Base-by-base conservation (phyloP, 2,329 filamentous ascomycete species). In the Penicillium digitatum region DNA sequence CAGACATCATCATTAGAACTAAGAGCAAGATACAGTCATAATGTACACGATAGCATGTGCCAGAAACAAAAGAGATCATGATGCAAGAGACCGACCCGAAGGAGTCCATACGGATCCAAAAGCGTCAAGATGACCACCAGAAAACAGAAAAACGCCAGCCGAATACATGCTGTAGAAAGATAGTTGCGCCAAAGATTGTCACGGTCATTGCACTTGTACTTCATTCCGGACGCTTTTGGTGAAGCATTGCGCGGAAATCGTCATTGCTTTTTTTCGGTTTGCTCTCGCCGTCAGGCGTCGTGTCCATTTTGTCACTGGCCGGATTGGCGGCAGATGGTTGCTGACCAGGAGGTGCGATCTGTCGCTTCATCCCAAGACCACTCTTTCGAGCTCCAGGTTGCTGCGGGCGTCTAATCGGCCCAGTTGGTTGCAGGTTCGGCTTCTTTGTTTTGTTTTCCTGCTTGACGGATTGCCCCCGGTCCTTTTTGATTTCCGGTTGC, bases 191-290 rank as follows among this genome's bases (percentile, higher is more conserved):
- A 58, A 54, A 48, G 48, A 51, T 37, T 47, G 32, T 58, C 53
- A 54, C 59, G 40, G 53, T 60, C 57, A 48, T 60, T 62, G 61
- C 65, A 60, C 56, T 58, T 32, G 32, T 43, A 48, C 48, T 62
- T 69, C 57, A 68, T 55, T 65, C 64, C 61, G 56, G 56, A 47
- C 61, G 68, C 62, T 60, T 74, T 56, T 73, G 74, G 59, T 79
- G 69, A 45, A 84, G 73, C 78, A 83, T 78, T 31, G 75, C 75
- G 52, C 80, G 77, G 67, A 85, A 85, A 64, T 84, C 81, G 48
- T 76, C 77, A 64, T 85, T 84, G 63, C 79, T 83, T 72, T 82
- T 85, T 60, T 69, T 69, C 54, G 66, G 58, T 64, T 65, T 66
- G 48, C 63, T 61, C 49, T 71, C 69, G 47, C 68, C 61, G 52